A percentile compares a stretch with the other conserved stretches of the same genome.
These are phyloP conservation scores for Annulohypoxylon bovei DNA, from an alignment of 495 filamentous ascomycete genomes.

Conservation along the genomic window DNA sequence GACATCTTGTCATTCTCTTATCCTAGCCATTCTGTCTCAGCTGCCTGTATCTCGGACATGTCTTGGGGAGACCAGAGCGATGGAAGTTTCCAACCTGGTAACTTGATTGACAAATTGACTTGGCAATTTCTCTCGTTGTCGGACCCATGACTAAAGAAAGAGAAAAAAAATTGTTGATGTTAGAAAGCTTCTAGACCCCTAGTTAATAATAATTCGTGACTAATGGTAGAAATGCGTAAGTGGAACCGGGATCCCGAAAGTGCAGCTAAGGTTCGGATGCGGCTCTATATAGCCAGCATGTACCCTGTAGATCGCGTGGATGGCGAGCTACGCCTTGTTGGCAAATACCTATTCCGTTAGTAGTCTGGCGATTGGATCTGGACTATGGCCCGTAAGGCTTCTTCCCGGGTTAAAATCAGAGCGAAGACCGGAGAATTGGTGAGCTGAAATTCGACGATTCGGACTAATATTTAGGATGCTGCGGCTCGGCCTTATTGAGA, in stretches of 20 bases:
- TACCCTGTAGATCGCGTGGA: constrained; percentile 19
- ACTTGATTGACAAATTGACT: neutral
- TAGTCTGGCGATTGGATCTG: neutral
- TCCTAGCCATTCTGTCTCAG: neutral
- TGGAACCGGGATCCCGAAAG: constrained; percentile 8
- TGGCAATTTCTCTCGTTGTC: neutral
- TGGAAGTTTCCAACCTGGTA: neutral
- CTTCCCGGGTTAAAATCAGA: neutral
- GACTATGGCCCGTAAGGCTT: neutral
- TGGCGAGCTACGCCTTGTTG: neutral
- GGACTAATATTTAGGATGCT: constrained; percentile 9
- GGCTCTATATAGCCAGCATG: constrained; percentile 33
- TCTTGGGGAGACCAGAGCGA: constrained; percentile 1
- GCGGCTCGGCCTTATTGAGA: neutral
- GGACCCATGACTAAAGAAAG: neutral
- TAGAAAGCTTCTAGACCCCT: constrained; percentile 21
- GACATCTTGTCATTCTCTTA: constrained; percentile 13
- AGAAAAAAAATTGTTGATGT: neutral
- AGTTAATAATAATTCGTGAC: neutral
- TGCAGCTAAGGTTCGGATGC: constrained; percentile 28
- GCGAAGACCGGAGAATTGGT: constrained; percentile 2
- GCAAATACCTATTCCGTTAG: neutral
- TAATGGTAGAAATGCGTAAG: constrained; percentile 1
- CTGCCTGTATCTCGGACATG: neutral
- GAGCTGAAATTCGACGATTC: constrained; percentile 1